Base-by-base conservation (phyloP, 306 rosid genomes). In the Prunus kanzakura region DNA sequence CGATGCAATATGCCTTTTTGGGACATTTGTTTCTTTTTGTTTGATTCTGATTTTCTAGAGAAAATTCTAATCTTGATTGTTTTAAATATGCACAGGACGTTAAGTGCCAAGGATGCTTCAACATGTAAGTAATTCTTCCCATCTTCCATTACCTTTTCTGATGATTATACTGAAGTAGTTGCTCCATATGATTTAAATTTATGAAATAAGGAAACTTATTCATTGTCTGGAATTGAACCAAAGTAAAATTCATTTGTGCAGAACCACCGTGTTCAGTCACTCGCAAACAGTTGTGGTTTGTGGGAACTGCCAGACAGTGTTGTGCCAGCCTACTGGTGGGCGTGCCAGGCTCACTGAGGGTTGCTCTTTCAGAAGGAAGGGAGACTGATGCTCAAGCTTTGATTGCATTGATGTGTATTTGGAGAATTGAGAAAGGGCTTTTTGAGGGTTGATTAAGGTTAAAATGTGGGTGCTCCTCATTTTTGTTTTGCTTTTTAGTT, bases 51-150 rank as follows among this genome's bases (percentile, higher is more conserved):
- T 8, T 11, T 50, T 12, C n/a, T 2, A 32, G 27, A 0, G 2
- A 6, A 2, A 43, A 0, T 49, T 0, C n/a, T 64, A 2, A 64
- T 54, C n/a, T 46, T 38, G 49, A 46, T 22, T 50, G 12, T 43
- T 20, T 18, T 19, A 9, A 46, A 7, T 0, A 1, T 43, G 30
- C 4, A 4, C 77, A 87, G 91, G 91, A 87, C 30, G 91, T 82
- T 0, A 84, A 87, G 66, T 87, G 87, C 82, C 87, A 87, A 56
- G 91, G 88, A 9, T 87, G 88, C 81, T 87, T 87, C 79, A 87
- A 81, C 76, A 87, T 84, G 88, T 84, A 80, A 75, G 88, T 78
- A n/a, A 61, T 8, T 3, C 10, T n/a, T 43, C 23, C 16, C 2
- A 0, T 58, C 14, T 23, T 12, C 20, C 2, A 0, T 32, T 62